Evolutionary conservation across 495 filamentous ascomycete genomes (phyloP), one percentile per base, ranked within the genome.

Genomic region (Amphirosellinia nigrospora): DNA sequence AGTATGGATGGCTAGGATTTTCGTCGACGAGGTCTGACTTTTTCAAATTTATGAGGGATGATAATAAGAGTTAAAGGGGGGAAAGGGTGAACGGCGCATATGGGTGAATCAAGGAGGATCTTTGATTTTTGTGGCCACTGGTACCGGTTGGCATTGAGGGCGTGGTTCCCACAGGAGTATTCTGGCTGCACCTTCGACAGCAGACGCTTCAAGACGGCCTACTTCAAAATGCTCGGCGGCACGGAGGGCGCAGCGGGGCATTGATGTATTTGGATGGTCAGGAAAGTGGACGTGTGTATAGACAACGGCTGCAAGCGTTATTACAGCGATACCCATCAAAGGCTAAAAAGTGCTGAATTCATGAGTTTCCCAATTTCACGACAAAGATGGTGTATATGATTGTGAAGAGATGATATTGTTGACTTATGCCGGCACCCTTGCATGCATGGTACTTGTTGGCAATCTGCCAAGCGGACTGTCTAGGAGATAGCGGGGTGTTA

Each of bases 241-340:
- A 26, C 13, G 30, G 46, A 66, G 38, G 64, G 66, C 66, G 58
- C 28, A 52, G 56, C 41, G 52, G 46, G 55, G 58, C 16, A 58
- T 59, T 62, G 65, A n/a, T 58, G 43, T 72, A 53, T 74, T 19
- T 68, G 65, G 52, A 70, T 66, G 55, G 53, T 56, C 28, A 55
- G 69, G 53, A 43, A 50, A 41, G 62, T 67, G 65, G 46, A 65
- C 46, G 53, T 43, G 53, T 43, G 60, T 64, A 66, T 65, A 61
- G 64, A 64, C 60, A 61, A 23, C n/a, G 45, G 55, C 52, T 52
- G 48, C 23, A 43, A 41, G 68, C 30, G 68, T 66, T 60, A 68
- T 68, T 48, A 66, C 26, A 58, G 52, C 68, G 64, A 70, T 65
- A 70, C 61, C 68, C 64, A 64, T 6, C 11, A 30, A 50, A 50